Percentiles rank a stretch among this genome's conserved stretches.
Conservation (phyloP, 1,284 basidiomycete species). For the Bondarzewia mesenterica region DNA sequence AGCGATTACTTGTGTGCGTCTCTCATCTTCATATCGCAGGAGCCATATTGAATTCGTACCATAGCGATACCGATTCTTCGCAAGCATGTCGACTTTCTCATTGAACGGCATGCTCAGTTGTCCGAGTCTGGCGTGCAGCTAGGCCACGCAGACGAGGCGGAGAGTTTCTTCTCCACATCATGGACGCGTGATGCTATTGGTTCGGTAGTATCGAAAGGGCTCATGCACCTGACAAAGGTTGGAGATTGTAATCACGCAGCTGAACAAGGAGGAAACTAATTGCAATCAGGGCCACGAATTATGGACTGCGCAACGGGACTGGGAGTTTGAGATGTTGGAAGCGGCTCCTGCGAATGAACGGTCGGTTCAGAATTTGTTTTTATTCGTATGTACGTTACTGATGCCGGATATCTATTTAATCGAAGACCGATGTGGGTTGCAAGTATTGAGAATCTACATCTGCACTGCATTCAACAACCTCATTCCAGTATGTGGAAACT, state of each 20-base stretch:
- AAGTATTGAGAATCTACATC: slow-evolving; percentile 40
- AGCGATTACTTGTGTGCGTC: slow-evolving; percentile 75
- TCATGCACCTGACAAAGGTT: slow-evolving; percentile 55
- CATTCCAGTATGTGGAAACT: slow-evolving; percentile 50
- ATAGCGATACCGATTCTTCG: slow-evolving; percentile 67
- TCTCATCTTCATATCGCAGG: slow-evolving; percentile 7
- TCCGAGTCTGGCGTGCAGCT: slow-evolving; percentile 33
- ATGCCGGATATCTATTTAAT: not conserved
- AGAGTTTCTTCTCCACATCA: slow-evolving; percentile 44
- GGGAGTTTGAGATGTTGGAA: slow-evolving; percentile 63
- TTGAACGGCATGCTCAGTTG: slow-evolving; percentile 46
- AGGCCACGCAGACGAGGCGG: slow-evolving; percentile 28
- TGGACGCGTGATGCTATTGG: slow-evolving; percentile 53
- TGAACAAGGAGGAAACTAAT: not conserved
- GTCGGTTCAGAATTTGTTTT: slow-evolving; percentile 23
- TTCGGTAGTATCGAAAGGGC: slow-evolving; percentile 49
- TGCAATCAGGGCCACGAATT: slow-evolving; percentile 56
- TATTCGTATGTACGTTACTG: not conserved
- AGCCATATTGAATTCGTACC: slow-evolving; percentile 14
- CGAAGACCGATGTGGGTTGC: slow-evolving; percentile 32
- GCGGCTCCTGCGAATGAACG: slow-evolving; percentile 33
- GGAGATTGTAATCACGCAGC: slow-evolving; percentile 8
- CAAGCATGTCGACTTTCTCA: slow-evolving; percentile 62
- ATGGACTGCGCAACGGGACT: slow-evolving; percentile 69
- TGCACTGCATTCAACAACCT: slow-evolving; percentile 56